Evolutionary conservation across 2,329 filamentous ascomycete genomes (phyloP).

Genomic region (Epicoccum nigrum): DNA sequence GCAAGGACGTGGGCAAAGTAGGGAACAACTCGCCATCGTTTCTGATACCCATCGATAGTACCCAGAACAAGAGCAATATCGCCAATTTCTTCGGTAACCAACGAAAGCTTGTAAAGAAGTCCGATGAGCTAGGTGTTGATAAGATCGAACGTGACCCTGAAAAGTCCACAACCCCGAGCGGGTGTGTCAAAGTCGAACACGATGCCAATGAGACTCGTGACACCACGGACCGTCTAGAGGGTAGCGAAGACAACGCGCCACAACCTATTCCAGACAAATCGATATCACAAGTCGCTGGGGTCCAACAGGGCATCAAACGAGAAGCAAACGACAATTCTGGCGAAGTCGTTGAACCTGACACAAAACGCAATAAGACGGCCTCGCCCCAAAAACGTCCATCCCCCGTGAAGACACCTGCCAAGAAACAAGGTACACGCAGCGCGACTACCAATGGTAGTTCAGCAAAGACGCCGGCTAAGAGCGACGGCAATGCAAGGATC

Average conservation of each 20-base stretch:
- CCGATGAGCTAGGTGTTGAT: conserved; percentile 17
- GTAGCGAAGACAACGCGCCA: conserved; percentile 60
- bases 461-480: conserved; percentile 51
- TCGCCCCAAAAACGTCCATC: conserved; percentile 29
- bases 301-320: conserved; percentile 53
- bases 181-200: conserved; percentile 43
- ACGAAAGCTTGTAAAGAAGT: conserved; percentile 43
- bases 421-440: conserved; percentile 57
- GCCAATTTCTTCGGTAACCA: conserved; percentile 85
- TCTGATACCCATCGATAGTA: conserved; percentile 80
- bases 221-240: conserved; percentile 52
- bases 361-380: conserved; percentile 45
- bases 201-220: conserved; percentile 49
- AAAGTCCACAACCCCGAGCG: conserved; percentile 33
- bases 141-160: conserved; percentile 35
- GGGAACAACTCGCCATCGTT: conserved; percentile 88
- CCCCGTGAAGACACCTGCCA: conserved; percentile 39
- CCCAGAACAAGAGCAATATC: conserved; percentile 90
- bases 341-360: conserved; percentile 41
- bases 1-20: conserved; percentile 89
- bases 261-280: conserved; percentile 48
- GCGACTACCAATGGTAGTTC: conserved; percentile 62
- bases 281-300: conserved; percentile 18
- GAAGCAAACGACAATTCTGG: conserved; percentile 40
- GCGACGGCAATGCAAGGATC: conserved; percentile 62